These are phyloP conservation scores for Ogataea dorogensis DNA, from an alignment of 805 yeast species.

Conservation along the genomic window DNA sequence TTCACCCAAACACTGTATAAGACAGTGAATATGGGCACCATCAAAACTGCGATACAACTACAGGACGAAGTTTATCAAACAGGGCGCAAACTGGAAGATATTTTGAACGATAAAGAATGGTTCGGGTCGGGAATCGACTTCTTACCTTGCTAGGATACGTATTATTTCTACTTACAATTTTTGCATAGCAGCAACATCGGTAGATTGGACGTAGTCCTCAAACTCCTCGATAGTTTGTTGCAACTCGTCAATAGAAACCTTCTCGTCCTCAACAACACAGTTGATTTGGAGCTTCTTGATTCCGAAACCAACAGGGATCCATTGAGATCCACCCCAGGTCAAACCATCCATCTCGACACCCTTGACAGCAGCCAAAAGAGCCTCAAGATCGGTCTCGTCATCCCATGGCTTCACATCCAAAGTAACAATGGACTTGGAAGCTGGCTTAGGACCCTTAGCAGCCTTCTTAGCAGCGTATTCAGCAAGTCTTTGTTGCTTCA, in stretches of 20 bases:
- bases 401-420: constrained; percentile 99
- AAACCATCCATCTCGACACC: constrained; percentile 87
- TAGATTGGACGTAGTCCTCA: constrained; percentile 99
- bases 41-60: constrained; percentile 41
- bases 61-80: constrained; percentile 48
- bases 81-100: constrained; percentile 42
- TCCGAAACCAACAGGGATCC: constrained; percentile 98
- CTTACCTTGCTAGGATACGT: constrained; percentile 34
- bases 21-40: constrained; percentile 55
- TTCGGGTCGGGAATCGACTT: constrained; percentile 50
- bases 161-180: constrained; percentile 63
- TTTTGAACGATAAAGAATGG: constrained; percentile 45
- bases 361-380: constrained; percentile 84
- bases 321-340: constrained; percentile 96
- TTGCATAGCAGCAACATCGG: constrained; percentile 98
- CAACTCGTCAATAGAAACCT: constrained; percentile 90
- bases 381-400: constrained; percentile 95
- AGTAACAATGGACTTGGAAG: constrained; percentile 97
- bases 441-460: constrained; percentile 88
- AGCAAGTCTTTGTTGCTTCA: constrained; percentile 97
- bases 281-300: constrained; percentile 98
- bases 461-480: constrained; percentile 98
- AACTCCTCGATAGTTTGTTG: constrained; percentile 77
- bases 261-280: constrained; percentile 96
- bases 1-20: constrained; percentile 44